Percentiles rank a stretch among this genome's conserved stretches.
Evolutionary conservation across 441 rosid species (phyloP).

Genomic region (Viola pubescens): DNA sequence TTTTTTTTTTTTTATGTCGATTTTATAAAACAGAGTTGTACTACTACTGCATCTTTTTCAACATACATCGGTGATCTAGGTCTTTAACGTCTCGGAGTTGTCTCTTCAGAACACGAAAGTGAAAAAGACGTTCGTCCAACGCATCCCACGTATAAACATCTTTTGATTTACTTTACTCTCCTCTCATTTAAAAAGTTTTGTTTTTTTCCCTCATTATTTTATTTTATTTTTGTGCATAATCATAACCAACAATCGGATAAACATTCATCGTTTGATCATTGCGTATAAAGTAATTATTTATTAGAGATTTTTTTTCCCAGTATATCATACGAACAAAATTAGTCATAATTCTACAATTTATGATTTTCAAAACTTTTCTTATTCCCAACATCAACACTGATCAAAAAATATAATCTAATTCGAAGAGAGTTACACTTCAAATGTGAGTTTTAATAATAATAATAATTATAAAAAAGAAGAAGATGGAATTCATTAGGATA

Average conservation of each 20-base stretch:
- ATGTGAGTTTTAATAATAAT: no score
- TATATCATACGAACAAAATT: no score
- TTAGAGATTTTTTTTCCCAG: no score
- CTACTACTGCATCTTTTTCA: not conserved
- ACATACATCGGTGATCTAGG: slow-evolving; percentile 10
- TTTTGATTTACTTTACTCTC: slow-evolving; percentile 23
- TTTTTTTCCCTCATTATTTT: not conserved
- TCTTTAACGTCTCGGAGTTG: slow-evolving; percentile 19
- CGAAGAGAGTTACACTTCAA: no score
- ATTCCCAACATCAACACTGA: no score
- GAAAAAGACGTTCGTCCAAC: slow-evolving; percentile 6
- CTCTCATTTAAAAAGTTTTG: not conserved
- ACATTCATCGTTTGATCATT: no score
- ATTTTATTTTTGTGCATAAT: not conserved
- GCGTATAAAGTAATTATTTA: no score
- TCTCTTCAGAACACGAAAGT: not conserved
- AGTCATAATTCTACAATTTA: no score
- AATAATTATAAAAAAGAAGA: not conserved
- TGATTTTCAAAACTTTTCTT: no score
- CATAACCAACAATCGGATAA: no score
- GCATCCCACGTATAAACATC: slow-evolving; percentile 9
- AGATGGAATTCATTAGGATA: not conserved
- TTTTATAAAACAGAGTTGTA: not conserved
- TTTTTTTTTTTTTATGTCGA: not conserved
- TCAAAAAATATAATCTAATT: no score